These are phyloP conservation scores for Monilinia polystroma DNA, from an alignment of 2,329 filamentous ascomycete genomes.

Conservation along the genomic window DNA sequence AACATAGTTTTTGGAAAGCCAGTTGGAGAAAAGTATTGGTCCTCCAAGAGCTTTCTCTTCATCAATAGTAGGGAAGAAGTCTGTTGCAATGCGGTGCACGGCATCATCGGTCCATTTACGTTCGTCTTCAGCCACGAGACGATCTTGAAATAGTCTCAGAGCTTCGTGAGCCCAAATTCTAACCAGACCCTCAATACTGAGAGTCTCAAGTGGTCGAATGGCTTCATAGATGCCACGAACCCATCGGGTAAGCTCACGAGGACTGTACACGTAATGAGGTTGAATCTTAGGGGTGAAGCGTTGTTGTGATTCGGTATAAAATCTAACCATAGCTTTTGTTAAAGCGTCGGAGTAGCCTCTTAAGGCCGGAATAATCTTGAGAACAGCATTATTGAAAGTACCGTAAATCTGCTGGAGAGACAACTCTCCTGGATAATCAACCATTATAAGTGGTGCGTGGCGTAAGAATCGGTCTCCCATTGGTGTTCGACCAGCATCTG, in stretches of 20 bases:
- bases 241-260: constrained; percentile 96
- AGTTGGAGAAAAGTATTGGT: constrained; percentile 98
- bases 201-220: constrained; percentile 83
- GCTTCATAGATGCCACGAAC: constrained; percentile 97
- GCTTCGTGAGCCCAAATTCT: constrained; percentile 99
- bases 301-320: constrained; percentile 92
- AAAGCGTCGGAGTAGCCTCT: constrained; percentile 92
- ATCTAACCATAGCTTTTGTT: constrained; percentile 95
- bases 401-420: constrained; percentile 97
- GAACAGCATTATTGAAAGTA: constrained; percentile 92
- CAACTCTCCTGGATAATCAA: constrained; percentile 94
- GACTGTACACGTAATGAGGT: constrained; percentile 98
- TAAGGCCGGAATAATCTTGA: constrained; percentile 95
- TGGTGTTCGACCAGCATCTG: constrained; percentile 92
- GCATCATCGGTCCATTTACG: constrained; percentile 91
- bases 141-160: constrained; percentile 92
- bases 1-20: constrained; percentile 97
- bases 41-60: constrained; percentile 84
- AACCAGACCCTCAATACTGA: constrained; percentile 87
- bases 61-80: constrained; percentile 94
- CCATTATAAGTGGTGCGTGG: constrained; percentile 98
- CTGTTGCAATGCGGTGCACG: constrained; percentile 79
- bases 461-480: constrained; percentile 91
- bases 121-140: constrained; percentile 91
- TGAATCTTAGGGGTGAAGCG: constrained; percentile 96